phyloP scores from a whole-genome alignment of 163 green algal species.

The Prototheca stagnorum region DNA sequence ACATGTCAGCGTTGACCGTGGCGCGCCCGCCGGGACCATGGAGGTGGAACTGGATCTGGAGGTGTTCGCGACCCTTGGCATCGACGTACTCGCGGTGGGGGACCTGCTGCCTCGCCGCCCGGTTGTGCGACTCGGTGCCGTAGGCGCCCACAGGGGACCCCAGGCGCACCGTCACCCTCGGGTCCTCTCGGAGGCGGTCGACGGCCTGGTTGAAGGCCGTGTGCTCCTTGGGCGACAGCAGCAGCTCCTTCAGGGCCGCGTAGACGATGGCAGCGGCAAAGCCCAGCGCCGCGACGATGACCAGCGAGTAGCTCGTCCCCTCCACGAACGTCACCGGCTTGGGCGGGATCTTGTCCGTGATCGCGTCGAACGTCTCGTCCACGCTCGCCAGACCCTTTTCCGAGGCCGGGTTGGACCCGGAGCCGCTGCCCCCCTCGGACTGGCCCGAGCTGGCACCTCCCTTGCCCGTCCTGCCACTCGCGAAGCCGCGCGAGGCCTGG shows the following conservation, averaged over 20 bases:
- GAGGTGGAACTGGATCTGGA: slow-evolving; percentile 72
- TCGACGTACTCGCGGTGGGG: slow-evolving; percentile 71
- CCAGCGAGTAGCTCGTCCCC: slow-evolving; percentile 64
- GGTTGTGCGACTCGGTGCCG: slow-evolving; percentile 54
- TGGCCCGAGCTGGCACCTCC: too few species aligned
- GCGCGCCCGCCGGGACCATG: slow-evolving; percentile 47
- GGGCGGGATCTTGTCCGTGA: slow-evolving; percentile 82
- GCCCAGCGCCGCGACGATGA: slow-evolving; percentile 70
- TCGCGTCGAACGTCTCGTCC: slow-evolving; percentile 45
- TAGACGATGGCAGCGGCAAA: slow-evolving; percentile 60
- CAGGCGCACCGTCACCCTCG: slow-evolving; percentile 70
- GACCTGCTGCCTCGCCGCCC: slow-evolving; percentile 63
- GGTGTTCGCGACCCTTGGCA: slow-evolving; percentile 50
- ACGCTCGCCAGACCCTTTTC: slow-evolving; percentile 9
- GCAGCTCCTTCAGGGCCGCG: slow-evolving; percentile 55
- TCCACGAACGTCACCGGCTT: slow-evolving; percentile 68
- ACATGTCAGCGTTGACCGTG: slow-evolving; percentile 75
- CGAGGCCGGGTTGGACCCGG: not conserved
- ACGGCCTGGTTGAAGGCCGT: slow-evolving; percentile 64
- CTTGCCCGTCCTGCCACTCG: too few species aligned
- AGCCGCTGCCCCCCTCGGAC: too few species aligned
- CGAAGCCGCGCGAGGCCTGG: too few species aligned
- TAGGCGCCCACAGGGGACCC: slow-evolving; percentile 45
- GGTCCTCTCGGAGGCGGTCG: slow-evolving; percentile 53
- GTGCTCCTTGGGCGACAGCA: slow-evolving; percentile 70